These are phyloP conservation scores for Metschnikowia lochheadii DNA, from an alignment of 805 yeast genomes.

Conservation along the genomic window DNA sequence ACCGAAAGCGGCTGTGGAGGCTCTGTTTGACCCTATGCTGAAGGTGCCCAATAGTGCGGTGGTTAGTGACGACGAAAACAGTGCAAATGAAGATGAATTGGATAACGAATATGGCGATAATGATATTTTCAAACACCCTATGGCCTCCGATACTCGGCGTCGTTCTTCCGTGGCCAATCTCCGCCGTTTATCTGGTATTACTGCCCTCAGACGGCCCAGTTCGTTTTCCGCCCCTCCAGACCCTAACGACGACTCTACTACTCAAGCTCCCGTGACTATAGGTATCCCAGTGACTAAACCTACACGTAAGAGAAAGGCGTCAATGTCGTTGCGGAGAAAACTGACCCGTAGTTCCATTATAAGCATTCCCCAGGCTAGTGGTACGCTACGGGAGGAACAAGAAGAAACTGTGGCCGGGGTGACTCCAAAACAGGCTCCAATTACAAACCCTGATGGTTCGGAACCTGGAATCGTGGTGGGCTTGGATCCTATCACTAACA, in stretches of 20 bases:
- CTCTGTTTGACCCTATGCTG: slow-evolving; percentile 28
- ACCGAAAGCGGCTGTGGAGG: slow-evolving; percentile 9
- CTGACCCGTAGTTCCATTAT: slow-evolving; percentile 8
- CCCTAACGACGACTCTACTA: slow-evolving; percentile 10
- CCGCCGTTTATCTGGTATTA: slow-evolving; percentile 36
- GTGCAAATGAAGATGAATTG: slow-evolving; percentile 13
- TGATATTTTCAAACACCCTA: slow-evolving; percentile 31
- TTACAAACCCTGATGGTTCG: neutral
- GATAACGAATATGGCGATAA: slow-evolving; percentile 19
- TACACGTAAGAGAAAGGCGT: slow-evolving; percentile 22
- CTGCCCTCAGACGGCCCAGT: slow-evolving; percentile 22
- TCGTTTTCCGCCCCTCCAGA: slow-evolving; percentile 21
- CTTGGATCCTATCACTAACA: slow-evolving; percentile 26
- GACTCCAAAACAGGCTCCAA: slow-evolving; percentile 7
- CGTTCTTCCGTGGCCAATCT: slow-evolving; percentile 29
- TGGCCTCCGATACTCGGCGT: slow-evolving; percentile 18
- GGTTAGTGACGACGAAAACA: slow-evolving; percentile 11
- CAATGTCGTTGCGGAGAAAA: slow-evolving; percentile 4
- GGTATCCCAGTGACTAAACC: slow-evolving; percentile 35
- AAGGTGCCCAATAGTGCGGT: slow-evolving; percentile 10
- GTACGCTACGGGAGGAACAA: slow-evolving; percentile 4
- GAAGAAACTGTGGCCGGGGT: neutral
- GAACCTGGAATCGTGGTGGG: slow-evolving; percentile 27
- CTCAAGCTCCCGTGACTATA: slow-evolving; percentile 30
- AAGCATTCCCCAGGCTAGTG: slow-evolving; percentile 6